Conservation (phyloP, 1,139 yeast species). For the Lizanozyma gosingica region DNA sequence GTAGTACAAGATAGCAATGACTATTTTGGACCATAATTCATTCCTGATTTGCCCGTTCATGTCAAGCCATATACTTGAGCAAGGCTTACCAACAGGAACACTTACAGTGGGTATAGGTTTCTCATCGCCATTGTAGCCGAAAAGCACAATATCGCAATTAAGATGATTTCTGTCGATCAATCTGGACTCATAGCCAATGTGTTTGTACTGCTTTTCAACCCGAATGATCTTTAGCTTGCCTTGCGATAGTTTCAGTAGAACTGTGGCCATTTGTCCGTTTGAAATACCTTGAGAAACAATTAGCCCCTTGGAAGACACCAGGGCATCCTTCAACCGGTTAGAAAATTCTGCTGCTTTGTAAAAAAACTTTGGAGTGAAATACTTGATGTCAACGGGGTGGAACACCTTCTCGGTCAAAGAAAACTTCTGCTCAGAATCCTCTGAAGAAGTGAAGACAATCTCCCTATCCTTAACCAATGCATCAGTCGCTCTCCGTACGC, state of each 20-base stretch:
- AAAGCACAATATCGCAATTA: slow-evolving; percentile 31
- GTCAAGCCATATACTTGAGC: slow-evolving; percentile 37
- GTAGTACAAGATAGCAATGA: slow-evolving; percentile 22
- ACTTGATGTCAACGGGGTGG: slow-evolving; percentile 16
- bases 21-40: slow-evolving; percentile 27
- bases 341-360: slow-evolving; percentile 23
- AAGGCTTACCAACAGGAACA: slow-evolving; percentile 31
- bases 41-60: slow-evolving; percentile 28
- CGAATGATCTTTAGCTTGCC: slow-evolving; percentile 16
- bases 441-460: slow-evolving; percentile 20
- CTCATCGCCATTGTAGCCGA: background rate
- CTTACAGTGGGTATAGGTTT: slow-evolving; percentile 10
- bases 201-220: slow-evolving; percentile 24
- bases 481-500: slow-evolving; percentile 20
- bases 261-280: slow-evolving; percentile 30
- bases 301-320: slow-evolving; percentile 23
- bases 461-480: slow-evolving; percentile 29
- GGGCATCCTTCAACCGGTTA: slow-evolving; percentile 14
- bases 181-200: slow-evolving; percentile 36
- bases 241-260: slow-evolving; percentile 20
- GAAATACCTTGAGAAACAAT: slow-evolving; percentile 32
- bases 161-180: slow-evolving; percentile 32
- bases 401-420: slow-evolving; percentile 29
- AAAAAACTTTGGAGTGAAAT: slow-evolving; percentile 16
- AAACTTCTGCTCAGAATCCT: slow-evolving; percentile 20